Base-by-base conservation (phyloP, 306 rosid species). In the Malus fusca region DNA sequence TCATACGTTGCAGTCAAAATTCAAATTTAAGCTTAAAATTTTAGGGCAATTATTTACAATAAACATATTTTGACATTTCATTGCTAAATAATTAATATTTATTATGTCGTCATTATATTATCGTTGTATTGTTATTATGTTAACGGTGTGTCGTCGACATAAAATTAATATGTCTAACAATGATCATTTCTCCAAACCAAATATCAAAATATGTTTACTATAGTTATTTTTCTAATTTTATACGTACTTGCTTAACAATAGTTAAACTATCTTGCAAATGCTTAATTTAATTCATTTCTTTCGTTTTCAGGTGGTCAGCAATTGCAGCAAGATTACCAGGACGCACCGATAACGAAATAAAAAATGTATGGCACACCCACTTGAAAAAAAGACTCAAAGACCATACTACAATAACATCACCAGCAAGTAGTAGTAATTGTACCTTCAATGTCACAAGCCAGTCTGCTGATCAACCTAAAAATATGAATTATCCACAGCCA, bases 361-460 rank as follows among this genome's bases (percentile, higher is more conserved):
- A 95, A 80, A 95, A 92, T 77, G 97, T 95, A 21, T 96, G 99
- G 99, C 99, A 92, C 78, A 92, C 99, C 19, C 91, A 92, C 80
- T 88, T 96, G 90, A 96, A 92, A 90, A 96, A 96, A 89, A 86
- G 85, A 73, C 78, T 73, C 11, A 74, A 35, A 65, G 65, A 66
- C 15, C 46, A 33, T 11, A 15, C 65, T 13, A 6, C 37, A 48
- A 23, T 28, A 3, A n/a, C 72, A 71, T 25, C 68, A 33, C 26
- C 70, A 17, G 5, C 64, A 42, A 35, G 68, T 14, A 17, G 55
- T 5, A 51, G 55, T 51, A 51, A 51, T 6, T 25, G 77, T 25
- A 66, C n/a, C 68, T 82, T 88, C 25, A 82, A 83, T 67, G 73
- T 82, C 25, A 68, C 84, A 73, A 71, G 81, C 72, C 84, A 86